Evolutionary conservation across 441 rosid genomes (phyloP), one percentile per base, ranked within the genome.

Genomic region (Pelargonium fulgidum): DNA sequence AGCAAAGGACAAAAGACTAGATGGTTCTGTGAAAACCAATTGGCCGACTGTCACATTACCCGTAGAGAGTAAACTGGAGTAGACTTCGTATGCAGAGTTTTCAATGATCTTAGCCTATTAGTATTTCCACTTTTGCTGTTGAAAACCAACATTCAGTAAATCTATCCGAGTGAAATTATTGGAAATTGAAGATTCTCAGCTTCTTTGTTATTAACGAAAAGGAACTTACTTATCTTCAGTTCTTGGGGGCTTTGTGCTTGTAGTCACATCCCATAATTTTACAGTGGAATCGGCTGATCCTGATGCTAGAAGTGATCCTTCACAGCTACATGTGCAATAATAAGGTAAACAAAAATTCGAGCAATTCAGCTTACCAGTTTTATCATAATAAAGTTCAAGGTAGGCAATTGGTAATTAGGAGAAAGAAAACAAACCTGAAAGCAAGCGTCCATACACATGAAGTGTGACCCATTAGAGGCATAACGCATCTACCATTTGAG

Each of bases 261-360:
- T 70, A 69, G 83, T 86, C 64, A 89, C 93, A 66, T 92, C 98
- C 99, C 98, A 92, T 63, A 92, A 80, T 79, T 90, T 95, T 36
- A 92, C 89, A 9, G 88, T 89, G 84, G 89, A 87, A 84, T 92
- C 98, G 10, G 98, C 99, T 66, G 98, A 92, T 71, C 99, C 98
- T 66, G 98, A 92, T 62, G 96, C 98, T 17, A 95, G 90, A 75
- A 95, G 91, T 29, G 93, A 82, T 29, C 98, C 95, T 85, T 95
- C 99, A 58, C 91, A 79, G n/a, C 99, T 95, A 67, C 72, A 70
- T 44, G 62, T 29, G 24, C 59, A 69, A 54, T 26, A 64, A 36
- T 9, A 16, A 66, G 6, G 29, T 19, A 7, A 24, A 20, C 0
- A 5, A 66, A 3, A 22, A 2, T 11, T 0, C 69, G 4, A 66